Evolutionary conservation across 2,329 filamentous ascomycete genomes (phyloP).

Genomic region (Neonectria coccinea): DNA sequence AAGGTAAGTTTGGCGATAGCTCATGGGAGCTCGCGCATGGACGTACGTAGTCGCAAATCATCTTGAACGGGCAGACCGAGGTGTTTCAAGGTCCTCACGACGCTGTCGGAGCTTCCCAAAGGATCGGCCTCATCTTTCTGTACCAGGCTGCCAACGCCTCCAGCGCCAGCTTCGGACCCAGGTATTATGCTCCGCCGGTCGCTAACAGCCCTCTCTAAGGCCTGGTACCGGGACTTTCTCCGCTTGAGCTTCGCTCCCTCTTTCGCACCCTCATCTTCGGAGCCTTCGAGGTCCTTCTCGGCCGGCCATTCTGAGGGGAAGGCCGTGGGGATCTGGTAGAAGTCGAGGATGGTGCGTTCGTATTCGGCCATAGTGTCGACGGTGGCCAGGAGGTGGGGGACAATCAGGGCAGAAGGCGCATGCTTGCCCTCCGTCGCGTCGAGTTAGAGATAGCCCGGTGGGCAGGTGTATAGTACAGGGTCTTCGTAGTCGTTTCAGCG

Average conservation of each 20-base stretch:
- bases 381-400: slow-evolving; percentile 32
- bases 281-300: slow-evolving; percentile 78
- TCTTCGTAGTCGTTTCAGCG: not conserved
- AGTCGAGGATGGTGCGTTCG: slow-evolving; percentile 82
- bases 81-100: slow-evolving; percentile 82
- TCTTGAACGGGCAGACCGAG: slow-evolving; percentile 86
- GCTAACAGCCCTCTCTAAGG: slow-evolving; percentile 80
- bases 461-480: not conserved
- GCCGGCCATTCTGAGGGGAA: slow-evolving; percentile 89
- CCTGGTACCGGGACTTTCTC: slow-evolving; percentile 85
- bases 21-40: slow-evolving; percentile 19
- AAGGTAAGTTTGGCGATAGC: slow-evolving; percentile 32
- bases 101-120: slow-evolving; percentile 86
- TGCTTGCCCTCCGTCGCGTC: slow-evolving; percentile 16
- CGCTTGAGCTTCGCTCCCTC: slow-evolving; percentile 61
- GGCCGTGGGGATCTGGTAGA: slow-evolving; percentile 85
- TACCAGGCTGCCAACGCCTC: slow-evolving; percentile 80
- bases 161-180: slow-evolving; percentile 73
- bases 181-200: slow-evolving; percentile 74
- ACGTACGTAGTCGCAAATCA: slow-evolving; percentile 79
- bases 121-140: slow-evolving; percentile 95
- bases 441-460: not conserved
- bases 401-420: slow-evolving; percentile 30
- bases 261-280: slow-evolving; percentile 69
- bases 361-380: slow-evolving; percentile 71